Evolutionary conservation across 2,329 filamentous ascomycete genomes (phyloP).

Genomic region (Colletotrichum lini): DNA sequence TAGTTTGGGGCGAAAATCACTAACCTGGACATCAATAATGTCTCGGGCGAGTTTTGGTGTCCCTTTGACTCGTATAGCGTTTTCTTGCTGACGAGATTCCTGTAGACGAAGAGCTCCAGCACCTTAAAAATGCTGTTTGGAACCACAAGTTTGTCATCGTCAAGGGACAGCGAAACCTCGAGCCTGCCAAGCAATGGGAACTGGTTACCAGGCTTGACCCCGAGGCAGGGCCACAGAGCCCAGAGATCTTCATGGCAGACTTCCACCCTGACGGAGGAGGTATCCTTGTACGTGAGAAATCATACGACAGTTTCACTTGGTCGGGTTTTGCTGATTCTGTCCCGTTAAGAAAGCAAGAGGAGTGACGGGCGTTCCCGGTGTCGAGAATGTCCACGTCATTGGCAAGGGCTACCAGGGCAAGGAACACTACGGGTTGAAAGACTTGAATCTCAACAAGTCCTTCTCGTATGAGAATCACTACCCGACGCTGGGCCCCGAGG

Average conservation of each 20-base stretch:
- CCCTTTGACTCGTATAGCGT: background rate
- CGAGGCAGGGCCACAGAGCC: slow-evolving; percentile 55
- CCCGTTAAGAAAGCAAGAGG: slow-evolving; percentile 48
- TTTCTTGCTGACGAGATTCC: background rate
- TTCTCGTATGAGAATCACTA: slow-evolving; percentile 56
- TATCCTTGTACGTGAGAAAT: slow-evolving; percentile 49
- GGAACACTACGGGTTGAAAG: slow-evolving; percentile 60
- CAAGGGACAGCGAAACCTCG: slow-evolving; percentile 58
- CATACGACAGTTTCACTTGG: background rate
- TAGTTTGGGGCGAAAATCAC: slow-evolving; percentile 55
- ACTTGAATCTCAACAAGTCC: slow-evolving; percentile 50
- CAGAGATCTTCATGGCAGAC: slow-evolving; percentile 57
- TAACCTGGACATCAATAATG: slow-evolving; percentile 55
- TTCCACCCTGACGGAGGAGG: slow-evolving; percentile 58
- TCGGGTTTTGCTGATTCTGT: background rate
- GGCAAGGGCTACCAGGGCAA: slow-evolving; percentile 62
- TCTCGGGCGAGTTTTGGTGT: slow-evolving; percentile 47
- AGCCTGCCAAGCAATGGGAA: slow-evolving; percentile 61
- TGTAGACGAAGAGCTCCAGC: slow-evolving; percentile 54
- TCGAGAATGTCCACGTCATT: slow-evolving; percentile 60
- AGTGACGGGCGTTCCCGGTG: slow-evolving; percentile 56
- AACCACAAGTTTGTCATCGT: slow-evolving; percentile 60
- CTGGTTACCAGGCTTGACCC: slow-evolving; percentile 60
- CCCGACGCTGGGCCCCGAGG: slow-evolving; percentile 49
- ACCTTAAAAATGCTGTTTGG: slow-evolving; percentile 57